Evolutionary conservation across 2,329 filamentous ascomycete genomes (phyloP).

Genomic region (Sporothrix pallida): DNA sequence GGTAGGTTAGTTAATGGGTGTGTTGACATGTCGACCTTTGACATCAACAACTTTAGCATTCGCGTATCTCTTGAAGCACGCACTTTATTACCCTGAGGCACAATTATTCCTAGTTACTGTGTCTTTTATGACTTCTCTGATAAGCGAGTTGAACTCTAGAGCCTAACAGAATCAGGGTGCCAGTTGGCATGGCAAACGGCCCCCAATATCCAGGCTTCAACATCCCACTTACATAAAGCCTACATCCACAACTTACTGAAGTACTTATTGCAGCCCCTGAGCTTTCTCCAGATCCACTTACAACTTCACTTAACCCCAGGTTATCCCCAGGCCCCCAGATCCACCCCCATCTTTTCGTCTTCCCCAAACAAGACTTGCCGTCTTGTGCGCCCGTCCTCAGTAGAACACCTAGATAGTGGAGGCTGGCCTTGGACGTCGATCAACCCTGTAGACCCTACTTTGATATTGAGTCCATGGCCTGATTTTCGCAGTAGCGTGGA

Average conservation of each 20-base stretch:
- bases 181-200: background rate
- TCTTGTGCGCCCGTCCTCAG: background rate
- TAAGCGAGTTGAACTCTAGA: background rate
- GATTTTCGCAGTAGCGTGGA: background rate
- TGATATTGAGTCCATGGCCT: conserved; percentile 1
- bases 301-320: background rate
- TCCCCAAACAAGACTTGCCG: background rate
- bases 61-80: too few species aligned
- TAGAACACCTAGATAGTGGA: background rate
- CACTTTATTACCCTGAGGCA: too few species aligned
- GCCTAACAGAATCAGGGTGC: too few species aligned
- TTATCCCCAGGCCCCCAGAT: background rate
- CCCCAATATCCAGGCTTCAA: background rate
- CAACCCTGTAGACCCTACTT: background rate
- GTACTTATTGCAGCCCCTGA: too few species aligned
- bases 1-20: too few species aligned
- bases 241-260: too few species aligned
- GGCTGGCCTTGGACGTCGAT: background rate
- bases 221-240: too few species aligned
- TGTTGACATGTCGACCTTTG: too few species aligned
- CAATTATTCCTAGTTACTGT: background rate
- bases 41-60: too few species aligned
- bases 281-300: background rate
- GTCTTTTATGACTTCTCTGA: background rate
- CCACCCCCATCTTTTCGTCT: background rate